Evolutionary conservation across 1,139 yeast genomes (phyloP).

Genomic region (Hyphopichia burtonii): DNA sequence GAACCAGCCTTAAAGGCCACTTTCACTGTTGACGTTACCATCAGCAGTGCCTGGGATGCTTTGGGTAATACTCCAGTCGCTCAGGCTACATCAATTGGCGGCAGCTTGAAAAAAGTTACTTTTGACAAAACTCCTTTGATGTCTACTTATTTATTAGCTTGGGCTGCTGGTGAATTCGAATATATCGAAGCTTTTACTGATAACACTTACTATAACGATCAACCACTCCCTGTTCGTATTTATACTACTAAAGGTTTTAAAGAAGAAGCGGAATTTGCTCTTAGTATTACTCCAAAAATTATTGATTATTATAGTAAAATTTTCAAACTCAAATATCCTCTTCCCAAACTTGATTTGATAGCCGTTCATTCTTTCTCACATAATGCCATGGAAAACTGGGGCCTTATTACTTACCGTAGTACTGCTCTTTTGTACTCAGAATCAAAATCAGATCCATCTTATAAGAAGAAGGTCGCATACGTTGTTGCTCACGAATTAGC

Average conservation of each 20-base stretch:
- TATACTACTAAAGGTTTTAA: slow-evolving; percentile 72
- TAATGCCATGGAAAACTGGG: slow-evolving; percentile 93
- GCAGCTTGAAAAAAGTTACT: slow-evolving; percentile 19
- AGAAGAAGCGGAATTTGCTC: slow-evolving; percentile 62
- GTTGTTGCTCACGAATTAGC: slow-evolving; percentile 69
- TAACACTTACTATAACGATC: slow-evolving; percentile 29
- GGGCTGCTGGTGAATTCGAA: slow-evolving; percentile 75
- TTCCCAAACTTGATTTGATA: slow-evolving; percentile 73
- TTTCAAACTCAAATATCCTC: slow-evolving; percentile 65
- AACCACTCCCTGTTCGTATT: slow-evolving; percentile 71
- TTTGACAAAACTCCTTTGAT: slow-evolving; percentile 61
- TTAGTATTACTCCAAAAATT: slow-evolving; percentile 63
- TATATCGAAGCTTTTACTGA: slow-evolving; percentile 56
- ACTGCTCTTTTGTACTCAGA: slow-evolving; percentile 72
- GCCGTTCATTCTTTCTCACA: slow-evolving; percentile 77
- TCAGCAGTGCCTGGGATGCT: slow-evolving; percentile 58
- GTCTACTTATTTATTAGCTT: slow-evolving; percentile 76
- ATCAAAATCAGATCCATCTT: slow-evolving; percentile 61
- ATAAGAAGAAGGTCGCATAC: slow-evolving; percentile 78
- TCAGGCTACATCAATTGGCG: slow-evolving; percentile 9
- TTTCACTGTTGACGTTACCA: slow-evolving; percentile 59
- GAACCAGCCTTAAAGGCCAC: slow-evolving; percentile 79
- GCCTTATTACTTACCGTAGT: slow-evolving; percentile 77
- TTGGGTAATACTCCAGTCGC: slow-evolving; percentile 71
- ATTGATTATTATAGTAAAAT: slow-evolving; percentile 64